Evolutionary conservation across 768 basidiomycete genomes (phyloP), one percentile per base, ranked within the genome.

Genomic region (Royoungia palumana): DNA sequence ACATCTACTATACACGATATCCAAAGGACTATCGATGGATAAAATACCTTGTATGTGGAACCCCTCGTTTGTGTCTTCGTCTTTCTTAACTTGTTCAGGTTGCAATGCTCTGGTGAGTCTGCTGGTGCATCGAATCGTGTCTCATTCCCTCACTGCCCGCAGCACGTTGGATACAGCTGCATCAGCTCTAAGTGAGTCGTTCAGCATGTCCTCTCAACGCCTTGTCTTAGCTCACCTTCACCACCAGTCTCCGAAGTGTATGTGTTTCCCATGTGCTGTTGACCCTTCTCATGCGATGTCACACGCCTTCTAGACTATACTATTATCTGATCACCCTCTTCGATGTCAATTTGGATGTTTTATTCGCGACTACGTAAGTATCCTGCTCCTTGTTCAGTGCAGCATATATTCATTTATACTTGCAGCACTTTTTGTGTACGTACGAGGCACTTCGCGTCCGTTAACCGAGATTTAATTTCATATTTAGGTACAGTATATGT

Each of bases 401-500:
- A 30, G 17, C n/a, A n/a, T 17, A 28, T 28, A 22, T 44, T 57
- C 36, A 63, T 40, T 3, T 27, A 20, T 44, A 35, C 34, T 11
- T 38, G 5, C 10, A 67, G 66, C 24, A 47, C 63, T 21, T 67
- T 67, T 38, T 69, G 67, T 34, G 66, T 67, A 46, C 61, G 66
- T 63, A 2, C 28, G 10, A n/a, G 11, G 8, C 2, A n/a, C 28
- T 32, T 39, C 30, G 35, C 21, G 44, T n/a, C n/a, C 20, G 30
- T 28, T 8, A 2, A 3, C 12, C 10, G 21, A 14, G 11, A 21
- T 22, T 32, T 56, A 27, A 49, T 51, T 42, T 10, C 30, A 3
- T 21, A 8, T 35, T 12, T 50, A 67, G 67, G 16, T 56, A 30
- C 65, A 69, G 30, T 56, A 57, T 32, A 19, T 61, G 36, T 11